These are phyloP conservation scores for Colletotrichum lupini DNA, from an alignment of 2,329 filamentous ascomycete species.

Conservation along the genomic window DNA sequence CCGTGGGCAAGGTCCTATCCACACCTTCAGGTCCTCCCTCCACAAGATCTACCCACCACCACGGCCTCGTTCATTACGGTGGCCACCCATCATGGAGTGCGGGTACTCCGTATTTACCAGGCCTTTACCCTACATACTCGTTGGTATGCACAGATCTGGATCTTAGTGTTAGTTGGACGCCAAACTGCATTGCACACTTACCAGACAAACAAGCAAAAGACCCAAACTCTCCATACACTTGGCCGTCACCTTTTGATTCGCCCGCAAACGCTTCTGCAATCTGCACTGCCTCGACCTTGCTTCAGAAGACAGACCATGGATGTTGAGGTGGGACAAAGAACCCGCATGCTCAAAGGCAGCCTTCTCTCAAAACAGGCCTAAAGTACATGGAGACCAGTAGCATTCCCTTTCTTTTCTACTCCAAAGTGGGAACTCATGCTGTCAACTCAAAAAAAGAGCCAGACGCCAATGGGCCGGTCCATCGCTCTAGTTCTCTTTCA, in stretches of 20 bases:
- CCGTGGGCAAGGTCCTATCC: background rate
- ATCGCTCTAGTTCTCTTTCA: slow-evolving; percentile 6
- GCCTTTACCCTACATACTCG: background rate
- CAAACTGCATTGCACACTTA: background rate
- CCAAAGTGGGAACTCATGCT: background rate
- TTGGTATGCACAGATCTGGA: background rate
- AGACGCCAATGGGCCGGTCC: background rate
- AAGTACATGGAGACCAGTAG: background rate
- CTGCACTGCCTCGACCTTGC: background rate
- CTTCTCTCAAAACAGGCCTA: background rate
- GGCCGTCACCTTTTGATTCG: background rate
- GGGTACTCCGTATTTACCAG: background rate
- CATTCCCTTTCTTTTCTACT: background rate
- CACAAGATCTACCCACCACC: background rate
- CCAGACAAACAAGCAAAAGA: background rate
- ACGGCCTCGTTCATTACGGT: background rate
- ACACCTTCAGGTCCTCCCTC: background rate
- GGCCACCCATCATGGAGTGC: too few species aligned
- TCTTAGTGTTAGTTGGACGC: background rate
- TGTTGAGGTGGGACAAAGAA: slow-evolving; percentile 16
- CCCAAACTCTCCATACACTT: background rate
- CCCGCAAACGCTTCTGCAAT: background rate
- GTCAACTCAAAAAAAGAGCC: slow-evolving; percentile 10
- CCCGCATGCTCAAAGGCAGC: background rate
- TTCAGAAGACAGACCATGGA: background rate